Percentiles rank a stretch among this genome's conserved stretches.
phyloP scores from a whole-genome alignment of 768 basidiomycete genomes.

The Mycena albidolilacea region DNA sequence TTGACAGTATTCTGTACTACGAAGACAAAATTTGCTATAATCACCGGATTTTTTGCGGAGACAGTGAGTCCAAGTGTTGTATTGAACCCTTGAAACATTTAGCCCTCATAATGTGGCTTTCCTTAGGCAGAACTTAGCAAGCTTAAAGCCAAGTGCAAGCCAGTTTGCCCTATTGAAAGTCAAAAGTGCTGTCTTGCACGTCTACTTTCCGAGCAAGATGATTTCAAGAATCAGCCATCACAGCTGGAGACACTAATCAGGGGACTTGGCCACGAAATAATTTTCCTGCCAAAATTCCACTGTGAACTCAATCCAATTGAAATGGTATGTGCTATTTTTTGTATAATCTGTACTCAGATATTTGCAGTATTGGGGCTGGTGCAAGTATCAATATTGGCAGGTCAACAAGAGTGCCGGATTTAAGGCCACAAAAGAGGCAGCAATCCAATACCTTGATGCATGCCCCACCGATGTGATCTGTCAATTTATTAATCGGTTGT shows the following conservation, averaged over 20 bases:
- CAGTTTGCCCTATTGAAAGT: conserved; percentile 46
- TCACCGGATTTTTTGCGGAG: too few species aligned
- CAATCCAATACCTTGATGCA: conserved; percentile 46
- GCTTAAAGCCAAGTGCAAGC: conserved; percentile 47
- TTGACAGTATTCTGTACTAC: too few species aligned
- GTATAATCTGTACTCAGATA: neutral
- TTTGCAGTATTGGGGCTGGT: conserved; percentile 53
- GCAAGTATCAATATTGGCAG: conserved; percentile 53
- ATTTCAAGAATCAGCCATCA: conserved; percentile 28
- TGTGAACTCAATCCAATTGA: conserved; percentile 58
- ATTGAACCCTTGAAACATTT: too few species aligned
- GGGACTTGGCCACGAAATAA: conserved; percentile 3
- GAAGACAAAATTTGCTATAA: too few species aligned
- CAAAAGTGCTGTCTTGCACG: conserved; percentile 47
- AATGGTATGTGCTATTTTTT: conserved; percentile 40
- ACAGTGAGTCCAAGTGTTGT: too few species aligned
- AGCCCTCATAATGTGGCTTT: conserved; percentile 40
- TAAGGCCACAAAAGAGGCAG: conserved; percentile 47
- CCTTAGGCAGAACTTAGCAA: conserved; percentile 30
- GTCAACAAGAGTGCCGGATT: conserved; percentile 48
- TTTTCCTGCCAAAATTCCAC: conserved; percentile 43
- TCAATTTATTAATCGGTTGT: too few species aligned
- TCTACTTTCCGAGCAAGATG: conserved; percentile 47
- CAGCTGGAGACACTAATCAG: conserved; percentile 20
- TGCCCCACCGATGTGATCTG: conserved; percentile 40